phyloP scores from a whole-genome alignment of 192 early-diverging fungal species.

The Obelidium mucronatum region DNA sequence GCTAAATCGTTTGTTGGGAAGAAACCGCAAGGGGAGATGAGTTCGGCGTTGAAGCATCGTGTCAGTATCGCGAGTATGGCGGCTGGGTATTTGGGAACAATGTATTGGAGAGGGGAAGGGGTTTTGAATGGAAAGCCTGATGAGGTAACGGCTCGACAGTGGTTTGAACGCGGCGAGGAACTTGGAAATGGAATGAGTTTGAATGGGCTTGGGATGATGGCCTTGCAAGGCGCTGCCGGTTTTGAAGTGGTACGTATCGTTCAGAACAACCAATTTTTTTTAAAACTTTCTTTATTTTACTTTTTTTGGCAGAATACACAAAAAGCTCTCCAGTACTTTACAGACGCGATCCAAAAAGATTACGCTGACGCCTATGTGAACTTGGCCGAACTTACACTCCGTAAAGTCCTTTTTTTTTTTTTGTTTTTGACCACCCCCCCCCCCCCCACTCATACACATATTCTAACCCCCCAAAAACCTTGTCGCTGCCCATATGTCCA shows the following conservation, averaged over 20 bases:
- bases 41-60: not conserved
- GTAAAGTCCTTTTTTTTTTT: conserved; percentile 34
- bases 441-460: not conserved
- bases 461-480: no score
- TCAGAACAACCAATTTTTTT: not conserved
- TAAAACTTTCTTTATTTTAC: not conserved
- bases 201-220: conserved; percentile 86
- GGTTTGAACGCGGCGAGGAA: conserved; percentile 77
- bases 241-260: conserved; percentile 33
- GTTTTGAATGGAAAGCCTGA: conserved; percentile 64
- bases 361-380: conserved; percentile 84
- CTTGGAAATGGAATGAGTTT: conserved; percentile 69
- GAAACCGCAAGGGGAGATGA: conserved; percentile 13
- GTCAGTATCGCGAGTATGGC: conserved; percentile 66
- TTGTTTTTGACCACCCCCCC: conserved; percentile 1
- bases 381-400: conserved; percentile 61
- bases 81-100: conserved; percentile 80
- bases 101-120: conserved; percentile 94
- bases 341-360: conserved; percentile 69
- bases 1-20: conserved; percentile 38
- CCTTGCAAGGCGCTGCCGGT: conserved; percentile 67
- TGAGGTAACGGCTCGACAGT: conserved; percentile 69
- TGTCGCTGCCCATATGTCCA: no score
- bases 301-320: conserved; percentile 56
- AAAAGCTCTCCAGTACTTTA: conserved; percentile 70